Percentiles rank a stretch among this genome's conserved stretches.
These are phyloP conservation scores for Yamadazyma ubonensis DNA, from an alignment of 805 yeast species.

Conservation along the genomic window DNA sequence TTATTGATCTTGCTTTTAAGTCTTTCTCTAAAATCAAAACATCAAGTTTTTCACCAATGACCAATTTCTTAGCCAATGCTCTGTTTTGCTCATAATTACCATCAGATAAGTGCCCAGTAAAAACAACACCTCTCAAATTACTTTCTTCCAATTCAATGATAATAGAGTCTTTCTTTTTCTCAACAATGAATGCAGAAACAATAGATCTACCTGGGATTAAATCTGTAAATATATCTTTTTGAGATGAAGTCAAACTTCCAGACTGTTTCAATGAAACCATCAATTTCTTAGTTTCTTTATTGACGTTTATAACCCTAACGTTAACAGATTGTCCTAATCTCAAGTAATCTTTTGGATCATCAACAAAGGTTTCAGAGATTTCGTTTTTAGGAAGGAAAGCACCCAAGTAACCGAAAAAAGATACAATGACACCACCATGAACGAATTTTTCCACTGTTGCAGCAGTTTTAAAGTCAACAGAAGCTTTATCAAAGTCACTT, in stretches of 20 bases:
- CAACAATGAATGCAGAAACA: slow-evolving; percentile 59
- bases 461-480: slow-evolving; percentile 51
- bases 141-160: slow-evolving; percentile 59
- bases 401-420: slow-evolving; percentile 74
- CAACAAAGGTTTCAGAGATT: slow-evolving; percentile 84
- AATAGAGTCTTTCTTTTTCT: slow-evolving; percentile 72
- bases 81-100: slow-evolving; percentile 73
- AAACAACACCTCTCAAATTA: slow-evolving; percentile 64
- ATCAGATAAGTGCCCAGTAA: slow-evolving; percentile 75
- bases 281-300: slow-evolving; percentile 52
- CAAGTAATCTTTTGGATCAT: slow-evolving; percentile 72
- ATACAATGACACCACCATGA: slow-evolving; percentile 76
- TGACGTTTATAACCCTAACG: slow-evolving; percentile 63
- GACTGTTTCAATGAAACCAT: slow-evolving; percentile 75
- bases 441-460: slow-evolving; percentile 75
- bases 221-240: slow-evolving; percentile 43
- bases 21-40: slow-evolving; percentile 70
- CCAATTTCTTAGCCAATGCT: slow-evolving; percentile 57
- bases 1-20: slow-evolving; percentile 55
- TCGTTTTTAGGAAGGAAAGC: slow-evolving; percentile 87
- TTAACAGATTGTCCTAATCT: slow-evolving; percentile 79
- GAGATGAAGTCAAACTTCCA: slow-evolving; percentile 48
- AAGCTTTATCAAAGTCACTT: slow-evolving; percentile 36
- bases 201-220: slow-evolving; percentile 63
- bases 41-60: slow-evolving; percentile 61